phyloP scores from a whole-genome alignment of 352 stramenopile genomes.

The Globisporangium mamillatum region DNA sequence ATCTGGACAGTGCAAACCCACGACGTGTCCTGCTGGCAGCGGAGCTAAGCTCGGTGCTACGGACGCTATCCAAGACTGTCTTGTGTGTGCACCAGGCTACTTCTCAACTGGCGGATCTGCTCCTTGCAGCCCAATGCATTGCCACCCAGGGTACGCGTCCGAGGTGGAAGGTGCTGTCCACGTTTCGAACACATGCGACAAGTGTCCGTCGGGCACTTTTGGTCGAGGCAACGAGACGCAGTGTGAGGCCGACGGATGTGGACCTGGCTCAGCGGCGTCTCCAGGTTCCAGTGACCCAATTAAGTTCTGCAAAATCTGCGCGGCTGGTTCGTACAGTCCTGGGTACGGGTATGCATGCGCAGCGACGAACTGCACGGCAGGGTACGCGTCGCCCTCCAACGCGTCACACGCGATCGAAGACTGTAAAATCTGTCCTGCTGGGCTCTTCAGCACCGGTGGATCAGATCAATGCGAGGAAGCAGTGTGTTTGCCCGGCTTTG shows the following conservation, averaged over 20 bases:
- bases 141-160: conserved; percentile 27
- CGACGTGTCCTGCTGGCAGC: conserved; percentile 31
- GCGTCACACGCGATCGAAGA: conserved; percentile 27
- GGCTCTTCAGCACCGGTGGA: conserved; percentile 32
- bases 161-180: conserved; percentile 17
- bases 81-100: conserved; percentile 28
- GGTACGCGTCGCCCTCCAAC: conserved; percentile 24
- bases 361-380: conserved; percentile 24
- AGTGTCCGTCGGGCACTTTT: conserved; percentile 32
- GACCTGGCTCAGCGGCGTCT: conserved; percentile 25
- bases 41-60: conserved; percentile 28
- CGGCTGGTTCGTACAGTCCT: conserved; percentile 30
- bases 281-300: conserved; percentile 27
- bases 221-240: conserved; percentile 32
- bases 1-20: conserved; percentile 32
- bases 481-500: conserved; percentile 28
- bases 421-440: conserved; percentile 28
- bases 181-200: conserved; percentile 22
- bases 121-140: conserved; percentile 31
- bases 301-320: conserved; percentile 32
- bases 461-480: conserved; percentile 27
- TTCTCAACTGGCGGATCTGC: conserved; percentile 34
- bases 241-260: conserved; percentile 29
- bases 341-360: conserved; percentile 28
- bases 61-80: conserved; percentile 22